Percentiles rank a stretch among this genome's conserved stretches.
Evolutionary conservation across 1,139 yeast species (phyloP).

Genomic region (Spathaspora sp.): DNA sequence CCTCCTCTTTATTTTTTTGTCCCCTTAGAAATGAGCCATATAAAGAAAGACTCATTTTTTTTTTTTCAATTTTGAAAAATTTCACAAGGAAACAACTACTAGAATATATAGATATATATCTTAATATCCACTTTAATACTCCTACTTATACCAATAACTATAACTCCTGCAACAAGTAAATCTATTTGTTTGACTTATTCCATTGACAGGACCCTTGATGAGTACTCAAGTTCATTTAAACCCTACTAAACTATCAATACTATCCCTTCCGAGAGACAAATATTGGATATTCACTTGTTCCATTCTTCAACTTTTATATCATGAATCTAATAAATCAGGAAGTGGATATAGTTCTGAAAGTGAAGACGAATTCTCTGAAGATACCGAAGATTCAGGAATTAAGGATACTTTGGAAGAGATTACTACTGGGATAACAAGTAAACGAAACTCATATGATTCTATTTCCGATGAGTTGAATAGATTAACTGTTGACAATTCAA

Average conservation of each 20-base stretch:
- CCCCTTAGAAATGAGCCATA: not conserved
- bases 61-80: not conserved
- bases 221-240: slow-evolving; percentile 46
- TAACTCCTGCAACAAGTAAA: not conserved
- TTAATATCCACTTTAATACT: too few relatives aligned
- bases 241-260: slow-evolving; percentile 42
- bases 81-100: too few relatives aligned
- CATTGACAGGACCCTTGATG: too few relatives aligned
- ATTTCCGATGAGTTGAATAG: slow-evolving; percentile 14
- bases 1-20: too few relatives aligned
- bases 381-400: slow-evolving; percentile 19
- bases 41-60: not conserved
- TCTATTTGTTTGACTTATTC: too few relatives aligned
- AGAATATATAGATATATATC: too few relatives aligned
- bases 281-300: slow-evolving; percentile 54
- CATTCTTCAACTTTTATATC: slow-evolving; percentile 39
- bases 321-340: slow-evolving; percentile 17
- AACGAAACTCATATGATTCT: slow-evolving; percentile 9
- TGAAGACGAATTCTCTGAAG: slow-evolving; percentile 19
- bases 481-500: slow-evolving; percentile 22
- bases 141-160: too few relatives aligned
- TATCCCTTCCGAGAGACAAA: slow-evolving; percentile 48
- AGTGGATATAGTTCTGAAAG: slow-evolving; percentile 14
- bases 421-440: slow-evolving; percentile 1
- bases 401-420: slow-evolving; percentile 10